phyloP scores from a whole-genome alignment of 139 green algal genomes.

The Asterochloris sp. region DNA sequence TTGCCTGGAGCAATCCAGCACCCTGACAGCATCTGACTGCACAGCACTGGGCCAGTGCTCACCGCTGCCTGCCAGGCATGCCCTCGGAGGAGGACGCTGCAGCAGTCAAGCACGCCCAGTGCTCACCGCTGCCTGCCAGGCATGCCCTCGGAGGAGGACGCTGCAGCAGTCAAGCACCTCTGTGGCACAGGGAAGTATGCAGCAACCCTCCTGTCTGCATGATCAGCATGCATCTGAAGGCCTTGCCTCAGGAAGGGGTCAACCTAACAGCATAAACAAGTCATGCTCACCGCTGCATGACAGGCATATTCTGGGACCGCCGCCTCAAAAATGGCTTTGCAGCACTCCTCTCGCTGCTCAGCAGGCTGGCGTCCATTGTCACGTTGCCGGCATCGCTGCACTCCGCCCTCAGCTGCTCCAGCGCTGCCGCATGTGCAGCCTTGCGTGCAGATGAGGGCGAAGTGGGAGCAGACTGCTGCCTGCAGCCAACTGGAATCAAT shows the following conservation, averaged over 20 bases:
- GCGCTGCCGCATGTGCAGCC: too few relatives aligned
- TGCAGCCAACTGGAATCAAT: too few relatives aligned
- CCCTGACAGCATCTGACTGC: too few relatives aligned
- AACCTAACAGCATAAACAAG: background rate
- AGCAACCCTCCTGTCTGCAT: background rate
- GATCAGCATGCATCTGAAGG: background rate
- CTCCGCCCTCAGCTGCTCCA: too few relatives aligned
- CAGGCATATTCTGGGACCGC: background rate
- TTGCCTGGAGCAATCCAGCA: too few relatives aligned
- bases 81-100: background rate
- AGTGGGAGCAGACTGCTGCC: too few relatives aligned
- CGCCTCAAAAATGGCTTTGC: conserved; percentile 10
- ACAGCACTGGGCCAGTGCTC: too few relatives aligned
- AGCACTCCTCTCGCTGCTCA: too few relatives aligned
- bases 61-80: background rate
- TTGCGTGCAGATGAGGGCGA: too few relatives aligned
- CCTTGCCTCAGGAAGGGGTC: background rate
- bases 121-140: background rate
- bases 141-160: background rate
- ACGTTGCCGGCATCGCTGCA: too few relatives aligned
- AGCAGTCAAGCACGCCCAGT: background rate
- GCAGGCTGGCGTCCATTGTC: too few relatives aligned
- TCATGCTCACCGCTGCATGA: conserved; percentile 7
- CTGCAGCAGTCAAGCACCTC: background rate
- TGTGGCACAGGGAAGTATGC: background rate